Conservation (phyloP, 2,329 filamentous ascomycete species). For the Exophiala phaeomuriformis region DNA sequence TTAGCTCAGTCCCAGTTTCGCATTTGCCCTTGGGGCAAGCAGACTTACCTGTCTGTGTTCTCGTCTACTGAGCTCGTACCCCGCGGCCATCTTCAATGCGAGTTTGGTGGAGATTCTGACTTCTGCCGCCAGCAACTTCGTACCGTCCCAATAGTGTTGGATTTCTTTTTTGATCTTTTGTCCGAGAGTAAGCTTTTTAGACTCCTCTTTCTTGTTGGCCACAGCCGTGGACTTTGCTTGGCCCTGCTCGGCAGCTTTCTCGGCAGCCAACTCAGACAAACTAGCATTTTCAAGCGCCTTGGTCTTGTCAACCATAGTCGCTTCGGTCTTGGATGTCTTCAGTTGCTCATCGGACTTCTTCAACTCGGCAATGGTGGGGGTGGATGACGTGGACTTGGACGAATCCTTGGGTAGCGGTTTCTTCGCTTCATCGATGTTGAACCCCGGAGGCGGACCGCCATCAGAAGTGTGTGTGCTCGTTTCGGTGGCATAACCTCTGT, state of each 20-base stretch:
- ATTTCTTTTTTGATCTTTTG: constrained; percentile 94
- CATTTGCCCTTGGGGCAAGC: background rate
- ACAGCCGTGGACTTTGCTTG: constrained; percentile 47
- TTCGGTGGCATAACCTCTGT: constrained; percentile 50
- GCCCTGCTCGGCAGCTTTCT: constrained; percentile 43
- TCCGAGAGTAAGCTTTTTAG: constrained; percentile 79
- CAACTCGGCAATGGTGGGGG: constrained; percentile 23
- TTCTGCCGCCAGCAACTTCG: constrained; percentile 86
- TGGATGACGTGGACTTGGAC: constrained; percentile 27
- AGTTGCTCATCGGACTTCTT: constrained; percentile 30
- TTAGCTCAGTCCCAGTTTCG: constrained; percentile 1
- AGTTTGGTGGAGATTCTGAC: constrained; percentile 86
- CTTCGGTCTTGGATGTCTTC: constrained; percentile 33
- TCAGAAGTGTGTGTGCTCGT: constrained; percentile 45
- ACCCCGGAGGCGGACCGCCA: constrained; percentile 73
- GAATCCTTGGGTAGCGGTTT: constrained; percentile 63
- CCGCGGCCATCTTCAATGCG: constrained; percentile 93
- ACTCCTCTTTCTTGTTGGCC: constrained; percentile 60
- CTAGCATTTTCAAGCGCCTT: constrained; percentile 42
- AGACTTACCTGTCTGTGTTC: constrained; percentile 69
- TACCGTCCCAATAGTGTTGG: constrained; percentile 97
- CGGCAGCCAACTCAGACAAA: constrained; percentile 56
- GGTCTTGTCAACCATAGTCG: constrained; percentile 43
- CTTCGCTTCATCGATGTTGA: constrained; percentile 83
- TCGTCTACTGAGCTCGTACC: constrained; percentile 89